These are phyloP conservation scores for Rhizomucor pusillus DNA, from an alignment of 371 early-diverging fungal species.

Conservation along the genomic window DNA sequence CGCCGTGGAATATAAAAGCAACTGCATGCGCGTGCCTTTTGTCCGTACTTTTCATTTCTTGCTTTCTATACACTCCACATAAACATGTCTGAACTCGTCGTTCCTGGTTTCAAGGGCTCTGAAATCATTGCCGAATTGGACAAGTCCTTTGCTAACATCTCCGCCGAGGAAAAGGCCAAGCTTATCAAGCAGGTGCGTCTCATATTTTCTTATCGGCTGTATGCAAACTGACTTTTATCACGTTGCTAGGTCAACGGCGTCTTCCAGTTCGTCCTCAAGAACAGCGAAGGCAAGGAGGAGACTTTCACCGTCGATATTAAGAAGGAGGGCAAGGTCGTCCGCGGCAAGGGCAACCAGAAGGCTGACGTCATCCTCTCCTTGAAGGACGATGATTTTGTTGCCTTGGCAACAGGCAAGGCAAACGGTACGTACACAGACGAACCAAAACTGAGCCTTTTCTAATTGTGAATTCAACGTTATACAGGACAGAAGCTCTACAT, in stretches of 20 bases:
- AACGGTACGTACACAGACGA: conserved; percentile 56
- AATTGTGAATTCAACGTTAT: background rate
- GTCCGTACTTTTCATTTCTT: background rate
- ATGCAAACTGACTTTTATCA: no score
- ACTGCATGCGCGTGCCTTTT: background rate
- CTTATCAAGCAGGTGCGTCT: conserved; percentile 36
- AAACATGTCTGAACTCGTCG: conserved; percentile 41
- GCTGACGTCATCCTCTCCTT: conserved; percentile 66
- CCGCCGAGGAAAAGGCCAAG: conserved; percentile 36
- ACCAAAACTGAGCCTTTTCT: background rate
- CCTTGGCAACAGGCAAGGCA: conserved; percentile 80
- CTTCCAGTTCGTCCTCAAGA: conserved; percentile 83
- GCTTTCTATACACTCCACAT: conserved; percentile 1
- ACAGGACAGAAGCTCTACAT: conserved; percentile 74
- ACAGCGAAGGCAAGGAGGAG: conserved; percentile 60
- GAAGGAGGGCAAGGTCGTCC: conserved; percentile 56
- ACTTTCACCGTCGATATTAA: conserved; percentile 79
- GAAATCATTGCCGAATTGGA: conserved; percentile 39
- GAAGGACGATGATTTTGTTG: conserved; percentile 81
- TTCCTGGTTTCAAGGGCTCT: conserved; percentile 48
- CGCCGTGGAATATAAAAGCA: background rate
- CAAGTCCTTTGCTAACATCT: conserved; percentile 32
- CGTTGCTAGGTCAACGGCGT: conserved; percentile 68
- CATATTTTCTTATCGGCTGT: background rate
- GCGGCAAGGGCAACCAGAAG: conserved; percentile 64